Base-by-base conservation (phyloP, 169 alveolate species). In the Eimeria acervulina region DNA sequence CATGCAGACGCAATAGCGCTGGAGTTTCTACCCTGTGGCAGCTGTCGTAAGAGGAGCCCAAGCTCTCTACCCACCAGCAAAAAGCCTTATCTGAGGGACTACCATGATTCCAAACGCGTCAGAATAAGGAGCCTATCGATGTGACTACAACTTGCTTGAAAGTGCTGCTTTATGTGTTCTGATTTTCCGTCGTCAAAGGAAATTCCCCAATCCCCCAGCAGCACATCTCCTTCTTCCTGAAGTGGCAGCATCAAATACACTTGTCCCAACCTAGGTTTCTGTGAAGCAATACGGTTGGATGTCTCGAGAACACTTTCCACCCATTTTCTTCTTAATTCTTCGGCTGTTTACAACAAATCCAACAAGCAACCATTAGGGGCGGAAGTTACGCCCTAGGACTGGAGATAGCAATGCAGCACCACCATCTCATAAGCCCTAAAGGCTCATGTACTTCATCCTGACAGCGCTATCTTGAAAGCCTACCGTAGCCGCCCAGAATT, bases 191-290 rank as follows among this genome's bases (percentile, higher is more conserved):
- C 96, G 21, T 80, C 96, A 10, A 31, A 47, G 19, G 92, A 31
- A 21, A 74, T 59, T 10, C 80, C 92, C 96, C 96, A 92, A 68
- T 92, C 96, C 4, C 96, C 96, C 12, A 76, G 40, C 3, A 92
- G 80, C 40, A 92, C 85, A 28, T 92, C 96, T n/a, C 96, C 96
- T 15, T 92, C 96, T 40, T 92, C 96, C 96, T 92, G 92, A 31
- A 42, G 13, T 10, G 36, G 72, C 33, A 44, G 88, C 55, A 42
- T 78, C 88, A 40, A 38, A 23, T 8, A 26, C 63, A 78, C 17
- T 8, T 78, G 80, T 47, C 38, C 12, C 88, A 21, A 40, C 66
- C 88, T 12, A 78, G 26, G 63, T 40, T 42, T n/a, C 17, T 40
- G 38, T 23, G 38, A 12, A 38, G 23, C 66, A 38, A 3, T 78